Evolutionary conservation across 2,329 filamentous ascomycete genomes (phyloP), one percentile per base, ranked within the genome.

Genomic region (Neofusicoccum sp.): DNA sequence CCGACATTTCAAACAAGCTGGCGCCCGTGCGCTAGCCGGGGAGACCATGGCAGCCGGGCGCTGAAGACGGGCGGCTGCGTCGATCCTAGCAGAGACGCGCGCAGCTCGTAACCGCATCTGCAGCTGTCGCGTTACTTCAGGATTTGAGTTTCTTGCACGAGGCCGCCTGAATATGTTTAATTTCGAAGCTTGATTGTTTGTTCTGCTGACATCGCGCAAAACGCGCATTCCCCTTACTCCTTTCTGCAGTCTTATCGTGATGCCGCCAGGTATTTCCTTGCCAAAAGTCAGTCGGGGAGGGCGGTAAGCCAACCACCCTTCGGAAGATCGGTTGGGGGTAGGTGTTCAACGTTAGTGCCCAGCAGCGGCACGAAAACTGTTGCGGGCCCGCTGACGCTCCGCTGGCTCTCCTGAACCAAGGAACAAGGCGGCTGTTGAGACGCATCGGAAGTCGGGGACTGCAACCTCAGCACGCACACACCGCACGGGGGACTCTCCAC

Each of bases 71-170:
- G 26, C 51, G 51, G 51, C 51, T 56, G 51, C 51, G 51, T 56
- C 51, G 51, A 56, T 56, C 51, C 36, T 30, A 20, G 20, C 26
- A 33, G 26, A 20, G 36, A n/a, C 16, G 36, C 38, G n/a, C 36
- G 34, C 51, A 56, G 36, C 14, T 43, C 34, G 16, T 38, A 44
- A 56, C 34, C 48, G 26, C 38, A 41, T 28, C 26, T 31, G 49
- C 34, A 34, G 8, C 36, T 56, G 51, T 30, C 11, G 51, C 51
- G 38, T 41, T 33, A 56, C 51, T 38, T 56, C 38, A 34, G 51
- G 38, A 56, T 56, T 56, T 56, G 51, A 56, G 28, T 56, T 56
- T 43, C 9, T 43, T 56, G 38, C 51, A 56, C 51, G 38, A 56
- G 51, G 26, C 8, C 16, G 14, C 8, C 28, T 26, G 11, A 28